These are phyloP conservation scores for Phylloboletellus chloephorus DNA, from an alignment of 1,284 basidiomycete species.

Conservation along the genomic window DNA sequence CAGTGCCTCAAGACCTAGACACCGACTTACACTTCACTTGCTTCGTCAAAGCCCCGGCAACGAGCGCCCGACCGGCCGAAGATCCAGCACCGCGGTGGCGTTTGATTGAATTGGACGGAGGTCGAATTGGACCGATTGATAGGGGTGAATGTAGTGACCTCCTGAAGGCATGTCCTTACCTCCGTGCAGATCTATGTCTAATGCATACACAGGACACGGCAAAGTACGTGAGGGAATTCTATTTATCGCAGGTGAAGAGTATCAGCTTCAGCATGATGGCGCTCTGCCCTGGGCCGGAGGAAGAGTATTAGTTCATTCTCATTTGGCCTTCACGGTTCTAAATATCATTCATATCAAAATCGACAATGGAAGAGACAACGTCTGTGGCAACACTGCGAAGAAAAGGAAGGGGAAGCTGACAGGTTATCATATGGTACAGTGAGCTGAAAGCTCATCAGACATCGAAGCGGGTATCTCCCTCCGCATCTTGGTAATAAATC, in stretches of 20 bases:
- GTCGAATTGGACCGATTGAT: conserved; percentile 72
- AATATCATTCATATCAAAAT: conserved; percentile 8
- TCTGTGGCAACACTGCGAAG: background rate
- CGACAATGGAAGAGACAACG: background rate
- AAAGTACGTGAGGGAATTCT: conserved; percentile 59
- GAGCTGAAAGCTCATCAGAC: conserved; percentile 26
- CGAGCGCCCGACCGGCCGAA: conserved; percentile 27
- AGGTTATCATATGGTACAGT: conserved; percentile 4
- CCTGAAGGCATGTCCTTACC: conserved; percentile 42
- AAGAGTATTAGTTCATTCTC: conserved; percentile 8
- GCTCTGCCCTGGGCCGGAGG: conserved; percentile 31
- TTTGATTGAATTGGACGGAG: conserved; percentile 80
- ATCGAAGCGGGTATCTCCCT: conserved; percentile 30
- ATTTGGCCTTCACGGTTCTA: conserved; percentile 9
- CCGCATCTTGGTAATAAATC: conserved; percentile 30
- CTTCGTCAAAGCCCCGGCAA: conserved; percentile 65
- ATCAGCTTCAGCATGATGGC: conserved; percentile 55
- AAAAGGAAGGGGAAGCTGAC: background rate
- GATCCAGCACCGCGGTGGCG: conserved; percentile 33
- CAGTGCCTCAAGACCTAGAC: conserved; percentile 47
- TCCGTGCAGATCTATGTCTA: background rate
- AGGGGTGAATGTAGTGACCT: conserved; percentile 62
- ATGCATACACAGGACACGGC: conserved; percentile 54
- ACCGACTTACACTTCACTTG: conserved; percentile 82
- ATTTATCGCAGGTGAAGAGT: conserved; percentile 52